Percentiles rank a stretch among this genome's conserved stretches.
These are phyloP conservation scores for Neonectria punicea DNA, from an alignment of 2,329 filamentous ascomycete species.

Conservation along the genomic window DNA sequence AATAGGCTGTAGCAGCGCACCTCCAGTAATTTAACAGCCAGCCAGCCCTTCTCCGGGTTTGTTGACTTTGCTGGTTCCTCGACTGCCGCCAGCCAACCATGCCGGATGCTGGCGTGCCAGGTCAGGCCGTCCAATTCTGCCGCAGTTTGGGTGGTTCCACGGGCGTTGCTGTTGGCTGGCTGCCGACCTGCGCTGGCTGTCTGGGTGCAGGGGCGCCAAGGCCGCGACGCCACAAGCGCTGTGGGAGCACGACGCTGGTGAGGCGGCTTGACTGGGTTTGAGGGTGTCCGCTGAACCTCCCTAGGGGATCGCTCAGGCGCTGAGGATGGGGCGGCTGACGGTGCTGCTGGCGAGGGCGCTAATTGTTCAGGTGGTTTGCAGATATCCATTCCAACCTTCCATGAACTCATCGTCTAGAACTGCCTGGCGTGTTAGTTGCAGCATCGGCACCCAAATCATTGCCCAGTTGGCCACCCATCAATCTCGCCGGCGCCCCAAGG, in stretches of 20 bases:
- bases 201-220: slow-evolving; percentile 25
- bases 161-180: slow-evolving; percentile 20
- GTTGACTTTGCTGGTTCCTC: slow-evolving; percentile 32
- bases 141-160: slow-evolving; percentile 20
- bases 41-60: slow-evolving; percentile 26
- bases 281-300: slow-evolving; percentile 14
- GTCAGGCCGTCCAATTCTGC: slow-evolving; percentile 12
- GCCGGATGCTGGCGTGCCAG: slow-evolving; percentile 1
- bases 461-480: neutral
- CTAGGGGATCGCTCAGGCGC: slow-evolving; percentile 15
- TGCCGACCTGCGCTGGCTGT: slow-evolving; percentile 13
- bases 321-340: neutral
- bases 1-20: slow-evolving; percentile 13
- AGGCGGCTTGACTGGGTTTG: slow-evolving; percentile 37
- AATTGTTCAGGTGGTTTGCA: neutral
- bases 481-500: neutral
- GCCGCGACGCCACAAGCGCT: slow-evolving; percentile 35
- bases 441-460: neutral
- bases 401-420: neutral
- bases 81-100: slow-evolving; percentile 29
- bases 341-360: slow-evolving; percentile 6
- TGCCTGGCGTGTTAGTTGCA: neutral
- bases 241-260: slow-evolving; percentile 25
- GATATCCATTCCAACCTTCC: neutral
- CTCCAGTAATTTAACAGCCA: slow-evolving; percentile 15